Evolutionary conservation across 768 basidiomycete genomes (phyloP), one percentile per base, ranked within the genome.

Genomic region (Rhodosporidiobolus sp.): DNA sequence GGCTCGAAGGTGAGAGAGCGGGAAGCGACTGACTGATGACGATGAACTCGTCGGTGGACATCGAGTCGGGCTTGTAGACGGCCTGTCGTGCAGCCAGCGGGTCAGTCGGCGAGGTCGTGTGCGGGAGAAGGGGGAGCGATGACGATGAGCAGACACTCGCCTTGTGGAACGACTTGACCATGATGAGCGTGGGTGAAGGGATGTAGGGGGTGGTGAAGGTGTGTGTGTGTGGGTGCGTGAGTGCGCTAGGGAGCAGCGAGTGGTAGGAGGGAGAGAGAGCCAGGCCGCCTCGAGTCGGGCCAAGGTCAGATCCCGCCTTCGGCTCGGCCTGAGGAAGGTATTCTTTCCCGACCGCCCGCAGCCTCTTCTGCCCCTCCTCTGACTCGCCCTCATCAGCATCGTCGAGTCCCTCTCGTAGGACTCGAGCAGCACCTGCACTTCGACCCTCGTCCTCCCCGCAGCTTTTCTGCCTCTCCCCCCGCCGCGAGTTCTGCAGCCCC

Each of bases 11-110:
- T 85, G 65, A 79, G 83, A 6, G 84, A 83, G 79, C 90, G 85
- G 54, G 91, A 49, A 8, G n/a, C 11, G 49, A n/a, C 26, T 22
- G 48, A 20, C 38, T 87, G 74, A 92, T 84, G 79, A 89, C 81
- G 68, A 85, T 86, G 83, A 82, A 93, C 82, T 91, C 89, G 65
- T 90, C 87, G 30, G 87, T 88, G 14, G 87, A 86, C 76, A 88
- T 86, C 65, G 86, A 79, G 78, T 88, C 87, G 45, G 90, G 88
- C 82, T 90, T 90, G 85, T 90, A 93, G 76, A 92, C 83, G 79
- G 92, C 85, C 83, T 89, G 88, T n/a, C n/a, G n/a, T 7, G 28
- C 11, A 53, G 46, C 24, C 49, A 53, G 55, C 43, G 43, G 43
- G 50, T 14, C 24, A 53, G 63, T 2, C 24, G 26, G 11, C 38